These are phyloP conservation scores for Hygrophorus russula DNA, from an alignment of 768 basidiomycete genomes.

Conservation along the genomic window DNA sequence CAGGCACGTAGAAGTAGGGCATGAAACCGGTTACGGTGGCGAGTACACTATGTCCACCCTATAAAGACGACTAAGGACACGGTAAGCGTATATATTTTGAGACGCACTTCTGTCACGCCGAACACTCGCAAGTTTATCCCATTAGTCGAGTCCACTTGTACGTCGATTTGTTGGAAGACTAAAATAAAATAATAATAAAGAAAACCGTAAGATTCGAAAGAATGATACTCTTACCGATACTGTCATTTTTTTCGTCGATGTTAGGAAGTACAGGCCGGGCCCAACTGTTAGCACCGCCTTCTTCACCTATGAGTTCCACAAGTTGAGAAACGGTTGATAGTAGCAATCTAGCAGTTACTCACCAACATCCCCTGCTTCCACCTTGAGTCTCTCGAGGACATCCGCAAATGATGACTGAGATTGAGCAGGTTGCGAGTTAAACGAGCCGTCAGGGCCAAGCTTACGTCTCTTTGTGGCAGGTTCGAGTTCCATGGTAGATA, in stretches of 20 bases:
- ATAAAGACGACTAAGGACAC: conserved; percentile 1
- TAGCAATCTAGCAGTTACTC: conserved; percentile 23
- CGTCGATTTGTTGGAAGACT: conserved; percentile 97
- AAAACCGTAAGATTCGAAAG: background rate
- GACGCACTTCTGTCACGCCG: conserved; percentile 75
- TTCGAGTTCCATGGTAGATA: conserved; percentile 14
- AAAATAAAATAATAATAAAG: background rate
- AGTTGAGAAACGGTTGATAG: background rate
- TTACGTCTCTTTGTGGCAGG: conserved; percentile 48
- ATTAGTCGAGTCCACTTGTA: conserved; percentile 50
- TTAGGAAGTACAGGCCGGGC: conserved; percentile 44
- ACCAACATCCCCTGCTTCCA: conserved; percentile 31
- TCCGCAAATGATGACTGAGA: conserved; percentile 50
- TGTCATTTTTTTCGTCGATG: conserved; percentile 50
- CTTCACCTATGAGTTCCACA: conserved; percentile 33
- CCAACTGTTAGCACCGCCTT: conserved; percentile 76
- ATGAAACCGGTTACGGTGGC: conserved; percentile 72
- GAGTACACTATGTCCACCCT: conserved; percentile 86
- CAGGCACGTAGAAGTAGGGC: conserved; percentile 89
- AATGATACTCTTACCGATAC: conserved; percentile 42
- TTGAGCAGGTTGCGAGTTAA: conserved; percentile 29
- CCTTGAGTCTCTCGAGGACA: conserved; percentile 50
- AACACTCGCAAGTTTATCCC: conserved; percentile 56
- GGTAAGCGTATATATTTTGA: background rate
- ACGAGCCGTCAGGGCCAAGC: conserved; percentile 26